Evolutionary conservation across 495 filamentous ascomycete species (phyloP), one percentile per base, ranked within the genome.

Genomic region (Endocarpon pusillum): DNA sequence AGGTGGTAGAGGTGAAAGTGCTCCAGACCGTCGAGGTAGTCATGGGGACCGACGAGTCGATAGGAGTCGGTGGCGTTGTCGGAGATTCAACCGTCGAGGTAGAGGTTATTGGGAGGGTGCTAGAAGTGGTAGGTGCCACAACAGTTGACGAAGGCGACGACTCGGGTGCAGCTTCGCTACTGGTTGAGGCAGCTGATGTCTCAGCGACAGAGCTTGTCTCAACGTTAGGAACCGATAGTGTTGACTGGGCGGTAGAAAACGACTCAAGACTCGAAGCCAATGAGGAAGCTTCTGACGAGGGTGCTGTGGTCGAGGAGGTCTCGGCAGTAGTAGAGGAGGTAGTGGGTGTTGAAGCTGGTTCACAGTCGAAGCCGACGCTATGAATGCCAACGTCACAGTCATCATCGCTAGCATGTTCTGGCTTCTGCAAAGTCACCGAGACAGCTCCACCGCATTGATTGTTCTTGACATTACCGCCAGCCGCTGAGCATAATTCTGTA

Each of bases 381-480:
- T 81, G 76, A 43, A 93, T 71, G 40, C 72, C 72, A 45, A 93
- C 64, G 35, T 64, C 65, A 58, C 83, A 87, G 36, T 49, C 48
- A 25, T 58, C 51, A 22, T 55, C 44, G 28, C 59, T 51, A 40
- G 61, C 57, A 50, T 75, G 55, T 5, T 58, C 45, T 11, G 79
- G 79, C 45, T 82, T 71, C 52, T 81, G 64, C 48, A 92, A 73
- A 22, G 69, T 71, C 21, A 94, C 81, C 16, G 66, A 67, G 47
- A 64, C 78, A 37, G 86, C 86, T 57, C 86, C 85, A 66, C 85
- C 87, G 52, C 86, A 94, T 62, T 93, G 83, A 39, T 62, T 69
- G 64, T 93, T 93, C 53, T 65, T 53, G 42, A 93, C 63, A 34
- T 60, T 66, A 33, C 72, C 71, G 46, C 79, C 80, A 17, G 60